Percentiles rank a stretch among this genome's conserved stretches.
Evolutionary conservation across 148 eudicot species (phyloP).

Genomic region (Amaranthus cruentus): DNA sequence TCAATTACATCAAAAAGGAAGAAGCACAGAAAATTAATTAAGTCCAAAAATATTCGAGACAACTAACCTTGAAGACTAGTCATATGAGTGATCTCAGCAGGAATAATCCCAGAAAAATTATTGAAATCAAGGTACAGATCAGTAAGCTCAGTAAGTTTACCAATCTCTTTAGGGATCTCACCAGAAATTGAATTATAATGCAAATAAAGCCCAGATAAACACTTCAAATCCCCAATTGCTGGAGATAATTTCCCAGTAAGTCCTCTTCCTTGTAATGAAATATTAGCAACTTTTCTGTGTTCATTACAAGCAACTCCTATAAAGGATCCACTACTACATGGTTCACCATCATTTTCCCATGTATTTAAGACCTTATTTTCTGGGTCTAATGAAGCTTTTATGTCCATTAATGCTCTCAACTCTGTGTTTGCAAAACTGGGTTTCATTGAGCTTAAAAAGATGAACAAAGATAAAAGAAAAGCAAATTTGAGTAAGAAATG

Average conservation of each 20-base stretch:
- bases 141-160: conserved; percentile 47
- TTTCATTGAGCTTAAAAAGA: neutral
- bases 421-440: conserved; percentile 46
- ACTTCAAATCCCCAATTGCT: conserved; percentile 63
- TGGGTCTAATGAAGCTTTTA: conserved; percentile 76
- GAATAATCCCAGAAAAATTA: conserved; percentile 57
- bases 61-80: conserved; percentile 77
- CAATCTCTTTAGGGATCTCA: conserved; percentile 61
- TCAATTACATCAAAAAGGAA: neutral
- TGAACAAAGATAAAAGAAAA: neutral
- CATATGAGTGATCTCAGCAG: conserved; percentile 56
- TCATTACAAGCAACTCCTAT: conserved; percentile 79
- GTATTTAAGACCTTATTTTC: conserved; percentile 46
- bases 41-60: neutral
- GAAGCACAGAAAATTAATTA: neutral
- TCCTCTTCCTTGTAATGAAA: conserved; percentile 58
- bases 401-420: conserved; percentile 62
- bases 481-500: neutral
- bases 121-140: conserved; percentile 84
- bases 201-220: conserved; percentile 70
- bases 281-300: conserved; percentile 70
- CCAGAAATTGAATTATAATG: conserved; percentile 72
- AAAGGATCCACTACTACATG: conserved; percentile 57
- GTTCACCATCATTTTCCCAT: conserved; percentile 64
- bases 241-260: conserved; percentile 63